Percentiles rank a stretch among this genome's conserved stretches.
Conservation (phyloP, 768 basidiomycete genomes). For the Pisolithus orientalis region DNA sequence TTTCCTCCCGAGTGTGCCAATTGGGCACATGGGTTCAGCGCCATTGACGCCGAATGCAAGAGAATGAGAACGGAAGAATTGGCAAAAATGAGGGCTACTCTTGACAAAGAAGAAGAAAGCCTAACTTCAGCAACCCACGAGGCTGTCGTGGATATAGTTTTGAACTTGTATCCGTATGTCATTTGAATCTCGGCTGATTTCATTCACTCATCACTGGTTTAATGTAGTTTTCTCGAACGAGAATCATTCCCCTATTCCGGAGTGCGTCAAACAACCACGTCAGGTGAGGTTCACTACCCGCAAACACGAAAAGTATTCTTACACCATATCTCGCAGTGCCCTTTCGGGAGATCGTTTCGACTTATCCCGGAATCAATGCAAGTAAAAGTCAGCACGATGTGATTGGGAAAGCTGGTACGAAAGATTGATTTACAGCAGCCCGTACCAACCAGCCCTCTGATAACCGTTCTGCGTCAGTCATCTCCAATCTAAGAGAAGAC, state of each 20-base stretch:
- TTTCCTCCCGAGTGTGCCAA: slow-evolving; percentile 15
- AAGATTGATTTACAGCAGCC: background rate
- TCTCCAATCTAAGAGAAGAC: background rate
- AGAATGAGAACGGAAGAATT: background rate
- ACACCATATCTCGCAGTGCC: slow-evolving; percentile 3
- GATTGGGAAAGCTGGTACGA: slow-evolving; percentile 4
- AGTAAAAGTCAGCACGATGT: background rate
- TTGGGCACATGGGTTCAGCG: slow-evolving; percentile 14
- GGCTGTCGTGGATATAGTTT: slow-evolving; percentile 17
- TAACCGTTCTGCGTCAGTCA: background rate
- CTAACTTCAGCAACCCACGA: slow-evolving; percentile 14
- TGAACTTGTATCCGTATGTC: slow-evolving; percentile 20
- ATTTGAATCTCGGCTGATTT: background rate
- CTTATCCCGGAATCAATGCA: slow-evolving; percentile 6
- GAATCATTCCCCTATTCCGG: slow-evolving; percentile 4
- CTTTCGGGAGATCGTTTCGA: slow-evolving; percentile 1
- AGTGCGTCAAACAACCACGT: background rate
- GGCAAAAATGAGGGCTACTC: background rate
- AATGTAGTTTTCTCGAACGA: slow-evolving; percentile 12
- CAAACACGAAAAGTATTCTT: background rate
- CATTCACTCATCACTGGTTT: background rate
- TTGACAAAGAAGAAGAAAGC: slow-evolving; percentile 4
- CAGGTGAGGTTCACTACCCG: slow-evolving; percentile 3
- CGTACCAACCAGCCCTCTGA: background rate
- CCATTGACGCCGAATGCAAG: background rate